Conservation (phyloP, 495 filamentous ascomycete species). For the Rhypophila decipiens region DNA sequence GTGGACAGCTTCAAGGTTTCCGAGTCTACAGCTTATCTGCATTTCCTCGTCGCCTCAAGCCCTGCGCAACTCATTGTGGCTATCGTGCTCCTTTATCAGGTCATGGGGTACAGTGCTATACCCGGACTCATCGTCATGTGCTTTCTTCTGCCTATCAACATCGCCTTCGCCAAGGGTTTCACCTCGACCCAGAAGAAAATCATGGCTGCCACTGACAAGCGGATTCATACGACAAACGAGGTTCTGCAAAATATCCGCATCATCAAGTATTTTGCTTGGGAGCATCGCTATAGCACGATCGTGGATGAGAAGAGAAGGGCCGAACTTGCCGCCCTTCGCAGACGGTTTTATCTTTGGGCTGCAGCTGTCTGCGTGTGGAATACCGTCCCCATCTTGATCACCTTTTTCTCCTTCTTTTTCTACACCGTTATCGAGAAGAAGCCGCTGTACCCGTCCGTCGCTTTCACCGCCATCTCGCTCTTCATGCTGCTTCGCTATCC, state of each 20-base stretch:
- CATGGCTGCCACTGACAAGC: constrained; percentile 89
- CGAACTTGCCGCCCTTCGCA: constrained; percentile 73
- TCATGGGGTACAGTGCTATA: constrained; percentile 89
- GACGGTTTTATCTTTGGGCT: constrained; percentile 85
- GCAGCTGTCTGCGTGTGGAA: constrained; percentile 91
- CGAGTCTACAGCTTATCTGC: constrained; percentile 84
- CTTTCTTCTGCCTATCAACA: constrained; percentile 80
- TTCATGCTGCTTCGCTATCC: constrained; percentile 94
- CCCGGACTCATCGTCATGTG: constrained; percentile 92
- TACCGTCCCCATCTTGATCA: constrained; percentile 90
- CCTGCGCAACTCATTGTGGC: constrained; percentile 76
- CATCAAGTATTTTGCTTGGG: constrained; percentile 99
- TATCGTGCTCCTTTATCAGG: constrained; percentile 67
- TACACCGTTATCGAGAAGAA: constrained; percentile 91
- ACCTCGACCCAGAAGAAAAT: constrained; percentile 79
- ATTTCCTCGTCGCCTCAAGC: constrained; percentile 81
- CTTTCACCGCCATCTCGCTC: constrained; percentile 93
- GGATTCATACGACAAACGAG: constrained; percentile 95
- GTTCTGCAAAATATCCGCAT: constrained; percentile 96
- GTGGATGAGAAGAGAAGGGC: constrained; percentile 80
- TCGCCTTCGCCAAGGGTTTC: constrained; percentile 78
- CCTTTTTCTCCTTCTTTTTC: constrained; percentile 88
- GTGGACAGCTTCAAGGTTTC: constrained; percentile 99
- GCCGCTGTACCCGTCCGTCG: constrained; percentile 82
- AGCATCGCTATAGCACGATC: constrained; percentile 78